Percentiles rank a stretch among this genome's conserved stretches.
These are phyloP conservation scores for Termitomyces heimii DNA, from an alignment of 768 basidiomycete species.

Conservation along the genomic window DNA sequence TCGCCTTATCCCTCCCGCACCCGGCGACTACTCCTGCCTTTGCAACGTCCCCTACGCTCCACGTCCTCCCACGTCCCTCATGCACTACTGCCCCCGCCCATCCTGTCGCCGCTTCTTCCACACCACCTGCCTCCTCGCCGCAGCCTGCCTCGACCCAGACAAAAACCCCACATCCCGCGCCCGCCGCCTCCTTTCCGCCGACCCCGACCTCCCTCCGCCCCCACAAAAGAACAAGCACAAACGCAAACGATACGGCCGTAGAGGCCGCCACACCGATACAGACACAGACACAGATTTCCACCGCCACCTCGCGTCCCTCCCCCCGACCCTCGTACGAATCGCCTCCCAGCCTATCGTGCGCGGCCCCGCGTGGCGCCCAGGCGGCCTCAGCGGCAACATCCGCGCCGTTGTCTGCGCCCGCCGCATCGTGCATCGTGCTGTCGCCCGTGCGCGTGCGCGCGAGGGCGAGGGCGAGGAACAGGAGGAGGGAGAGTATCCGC, in stretches of 20 bases:
- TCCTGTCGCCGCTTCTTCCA: constrained; percentile 44
- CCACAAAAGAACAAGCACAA: no score
- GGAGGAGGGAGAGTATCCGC: constrained; percentile 12
- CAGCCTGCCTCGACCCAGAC: constrained; percentile 17
- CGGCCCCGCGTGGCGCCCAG: constrained; percentile 28
- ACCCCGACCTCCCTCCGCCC: no score
- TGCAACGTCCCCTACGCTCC: constrained; percentile 45
- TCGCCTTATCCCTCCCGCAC: constrained; percentile 5
- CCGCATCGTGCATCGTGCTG: constrained; percentile 33
- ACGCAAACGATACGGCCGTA: no score
- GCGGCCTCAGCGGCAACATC: constrained; percentile 49
- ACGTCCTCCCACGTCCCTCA: constrained; percentile 25
- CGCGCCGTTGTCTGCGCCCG: constrained; percentile 40
- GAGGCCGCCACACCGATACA: no score
- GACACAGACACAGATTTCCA: neutral
- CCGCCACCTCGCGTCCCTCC: constrained; percentile 21
- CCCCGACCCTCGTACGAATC: constrained; percentile 29
- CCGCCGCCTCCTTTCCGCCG: constrained; percentile 27
- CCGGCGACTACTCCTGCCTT: constrained; percentile 30
- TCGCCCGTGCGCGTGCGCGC: neutral
- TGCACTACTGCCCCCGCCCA: constrained; percentile 55
- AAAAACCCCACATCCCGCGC: constrained; percentile 10
- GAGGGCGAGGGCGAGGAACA: neutral
- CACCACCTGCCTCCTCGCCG: constrained; percentile 33
- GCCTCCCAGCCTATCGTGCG: constrained; percentile 52